phyloP scores from a whole-genome alignment of 306 rosid genomes.

The Vigna nakashimae region DNA sequence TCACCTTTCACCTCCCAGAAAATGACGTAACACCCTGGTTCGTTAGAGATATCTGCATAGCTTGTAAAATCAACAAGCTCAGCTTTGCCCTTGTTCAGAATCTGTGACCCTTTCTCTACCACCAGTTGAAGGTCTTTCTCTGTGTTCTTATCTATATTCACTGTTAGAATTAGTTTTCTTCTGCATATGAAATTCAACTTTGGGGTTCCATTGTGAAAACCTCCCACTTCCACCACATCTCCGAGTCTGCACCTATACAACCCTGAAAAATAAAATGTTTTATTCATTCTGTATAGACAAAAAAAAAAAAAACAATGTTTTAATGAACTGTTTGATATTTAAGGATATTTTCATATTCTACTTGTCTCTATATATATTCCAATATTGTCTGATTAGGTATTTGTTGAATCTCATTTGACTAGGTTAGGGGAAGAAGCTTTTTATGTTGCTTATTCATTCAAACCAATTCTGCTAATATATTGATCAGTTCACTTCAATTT shows the following conservation, averaged over 20 bases:
- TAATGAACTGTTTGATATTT: no score
- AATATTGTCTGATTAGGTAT: background rate
- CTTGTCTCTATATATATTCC: background rate
- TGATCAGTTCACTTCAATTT: no score
- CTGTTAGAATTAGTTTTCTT: constrained; percentile 73
- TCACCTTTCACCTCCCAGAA: constrained; percentile 91
- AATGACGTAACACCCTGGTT: constrained; percentile 80
- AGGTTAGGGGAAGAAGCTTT: no score
- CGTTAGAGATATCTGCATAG: constrained; percentile 58
- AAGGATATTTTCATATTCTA: background rate
- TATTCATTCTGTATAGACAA: background rate
- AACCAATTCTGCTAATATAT: no score
- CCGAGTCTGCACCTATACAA: constrained; percentile 85
- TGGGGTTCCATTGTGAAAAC: constrained; percentile 81
- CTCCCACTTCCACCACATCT: constrained; percentile 91
- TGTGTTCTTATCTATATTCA: constrained; percentile 90
- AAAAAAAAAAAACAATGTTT: background rate
- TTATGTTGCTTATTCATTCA: no score
- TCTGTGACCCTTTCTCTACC: constrained; percentile 70
- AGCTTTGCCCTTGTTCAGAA: constrained; percentile 55
- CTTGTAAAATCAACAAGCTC: constrained; percentile 87
- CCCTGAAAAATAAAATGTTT: constrained; percentile 54
- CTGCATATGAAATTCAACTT: constrained; percentile 82
- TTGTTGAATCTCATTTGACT: no score
- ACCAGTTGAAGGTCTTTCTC: constrained; percentile 89